A percentile compares a stretch with the other conserved stretches of the same genome.
These are phyloP conservation scores for Moesziomyces sp. DNA, from an alignment of 1,284 basidiomycete species.

Conservation along the genomic window DNA sequence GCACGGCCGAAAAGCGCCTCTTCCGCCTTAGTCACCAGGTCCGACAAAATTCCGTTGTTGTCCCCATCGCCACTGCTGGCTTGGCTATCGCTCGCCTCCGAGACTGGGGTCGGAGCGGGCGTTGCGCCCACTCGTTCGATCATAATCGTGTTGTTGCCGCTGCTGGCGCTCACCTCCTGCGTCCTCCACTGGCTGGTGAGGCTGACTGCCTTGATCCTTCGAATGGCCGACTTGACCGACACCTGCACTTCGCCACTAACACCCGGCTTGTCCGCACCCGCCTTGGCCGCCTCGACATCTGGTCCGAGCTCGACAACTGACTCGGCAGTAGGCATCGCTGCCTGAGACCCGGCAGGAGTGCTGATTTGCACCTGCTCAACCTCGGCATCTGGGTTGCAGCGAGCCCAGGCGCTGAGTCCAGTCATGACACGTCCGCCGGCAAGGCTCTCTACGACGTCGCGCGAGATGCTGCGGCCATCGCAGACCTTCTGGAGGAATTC, in stretches of 20 bases:
- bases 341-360: neutral
- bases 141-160: slow-evolving; percentile 49
- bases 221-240: slow-evolving; percentile 38
- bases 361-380: slow-evolving; percentile 23
- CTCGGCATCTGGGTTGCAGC: slow-evolving; percentile 52
- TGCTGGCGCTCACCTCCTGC: slow-evolving; percentile 38
- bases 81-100: neutral
- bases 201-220: slow-evolving; percentile 44
- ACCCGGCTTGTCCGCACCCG: slow-evolving; percentile 1
- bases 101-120: neutral
- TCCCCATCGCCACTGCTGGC: slow-evolving; percentile 6
- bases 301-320: slow-evolving; percentile 25
- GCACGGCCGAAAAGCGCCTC: slow-evolving; percentile 22
- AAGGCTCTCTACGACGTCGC: slow-evolving; percentile 66
- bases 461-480: slow-evolving; percentile 67
- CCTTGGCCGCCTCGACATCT: slow-evolving; percentile 29
- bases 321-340: slow-evolving; percentile 13
- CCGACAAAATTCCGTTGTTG: slow-evolving; percentile 23
- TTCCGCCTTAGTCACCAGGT: slow-evolving; percentile 40
- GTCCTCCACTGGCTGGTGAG: slow-evolving; percentile 52
- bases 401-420: slow-evolving; percentile 67
- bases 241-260: slow-evolving; percentile 9
- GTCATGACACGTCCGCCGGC: slow-evolving; percentile 70
- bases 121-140: slow-evolving; percentile 39
- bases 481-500: slow-evolving; percentile 66